Evolutionary conservation across 805 yeast species (phyloP).

Genomic region (Metschnikowia drakensbergensis): DNA sequence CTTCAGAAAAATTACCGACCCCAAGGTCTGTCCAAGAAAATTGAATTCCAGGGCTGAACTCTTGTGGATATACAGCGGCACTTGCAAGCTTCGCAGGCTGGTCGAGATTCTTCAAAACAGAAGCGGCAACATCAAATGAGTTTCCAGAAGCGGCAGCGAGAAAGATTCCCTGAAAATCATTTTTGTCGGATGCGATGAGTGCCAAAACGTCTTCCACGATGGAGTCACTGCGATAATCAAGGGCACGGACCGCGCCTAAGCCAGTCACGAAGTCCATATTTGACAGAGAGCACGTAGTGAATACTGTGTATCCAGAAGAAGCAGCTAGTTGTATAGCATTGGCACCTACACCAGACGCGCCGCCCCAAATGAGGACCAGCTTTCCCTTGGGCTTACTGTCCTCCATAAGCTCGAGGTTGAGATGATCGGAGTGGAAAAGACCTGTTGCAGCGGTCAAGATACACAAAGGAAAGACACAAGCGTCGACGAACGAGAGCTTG

Average conservation of each 20-base stretch:
- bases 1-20: conserved; percentile 4
- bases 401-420: conserved; percentile 6
- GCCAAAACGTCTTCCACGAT: conserved; percentile 5
- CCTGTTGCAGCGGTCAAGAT: conserved; percentile 7
- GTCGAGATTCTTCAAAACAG: conserved; percentile 1
- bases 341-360: conserved; percentile 12
- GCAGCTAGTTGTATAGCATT: conserved; percentile 13
- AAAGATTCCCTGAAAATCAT: conserved; percentile 9
- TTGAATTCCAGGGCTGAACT: conserved; percentile 5
- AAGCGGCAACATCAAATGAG: conserved; percentile 8
- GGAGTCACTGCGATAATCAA: conserved; percentile 7
- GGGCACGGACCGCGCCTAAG: conserved; percentile 8
- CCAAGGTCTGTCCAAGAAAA: conserved; percentile 7
- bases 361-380: conserved; percentile 12
- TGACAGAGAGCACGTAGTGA: conserved; percentile 9
- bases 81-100: conserved; percentile 3
- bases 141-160: conserved; percentile 10
- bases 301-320: conserved; percentile 11
- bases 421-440: conserved; percentile 7
- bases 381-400: conserved; percentile 2
- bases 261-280: conserved; percentile 4
- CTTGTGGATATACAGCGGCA: conserved; percentile 8
- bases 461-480: conserved; percentile 9
- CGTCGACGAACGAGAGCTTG: conserved; percentile 7
- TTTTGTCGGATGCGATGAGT: conserved; percentile 3